phyloP scores from a whole-genome alignment of 2,329 filamentous ascomycete species.

The Rutstroemia sp. region DNA sequence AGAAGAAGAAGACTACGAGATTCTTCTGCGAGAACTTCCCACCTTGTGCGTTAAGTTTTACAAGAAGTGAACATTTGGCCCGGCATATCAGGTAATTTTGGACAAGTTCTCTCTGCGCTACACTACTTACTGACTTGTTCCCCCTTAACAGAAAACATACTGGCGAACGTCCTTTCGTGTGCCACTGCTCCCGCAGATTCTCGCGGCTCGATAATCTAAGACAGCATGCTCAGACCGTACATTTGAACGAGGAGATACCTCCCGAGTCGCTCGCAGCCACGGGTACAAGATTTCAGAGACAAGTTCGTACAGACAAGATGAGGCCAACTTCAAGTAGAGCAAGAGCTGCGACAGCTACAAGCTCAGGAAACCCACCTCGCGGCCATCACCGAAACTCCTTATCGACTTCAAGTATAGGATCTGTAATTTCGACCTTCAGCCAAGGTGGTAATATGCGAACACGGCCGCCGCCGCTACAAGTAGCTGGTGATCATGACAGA shows the following conservation, averaged over 20 bases:
- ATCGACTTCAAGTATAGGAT: conserved; percentile 80
- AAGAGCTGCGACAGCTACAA: conserved; percentile 70
- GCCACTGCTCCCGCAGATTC: conserved; percentile 88
- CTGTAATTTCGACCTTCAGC: conserved; percentile 49
- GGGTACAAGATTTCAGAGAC: conserved; percentile 84
- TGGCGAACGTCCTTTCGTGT: conserved; percentile 92
- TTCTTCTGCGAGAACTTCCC: conserved; percentile 97
- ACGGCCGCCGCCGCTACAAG: conserved; percentile 65
- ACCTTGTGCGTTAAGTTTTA: conserved; percentile 90
- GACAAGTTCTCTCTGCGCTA: neutral
- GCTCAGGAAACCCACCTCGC: conserved; percentile 60
- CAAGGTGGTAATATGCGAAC: conserved; percentile 56
- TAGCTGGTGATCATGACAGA: conserved; percentile 64
- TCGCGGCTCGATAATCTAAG: conserved; percentile 90
- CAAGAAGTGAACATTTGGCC: conserved; percentile 88
- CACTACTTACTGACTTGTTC: conserved; percentile 12
- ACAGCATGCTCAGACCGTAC: conserved; percentile 95
- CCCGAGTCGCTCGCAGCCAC: conserved; percentile 88
- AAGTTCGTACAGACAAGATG: conserved; percentile 81
- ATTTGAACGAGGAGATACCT: conserved; percentile 95
- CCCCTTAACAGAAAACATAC: conserved; percentile 72
- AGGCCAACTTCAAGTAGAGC: conserved; percentile 65
- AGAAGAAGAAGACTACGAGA: conserved; percentile 94
- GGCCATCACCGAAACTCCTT: conserved; percentile 77
- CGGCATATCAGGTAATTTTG: conserved; percentile 75